phyloP scores from a whole-genome alignment of 805 yeast species.

The Schwanniomyces vanrijiae region DNA sequence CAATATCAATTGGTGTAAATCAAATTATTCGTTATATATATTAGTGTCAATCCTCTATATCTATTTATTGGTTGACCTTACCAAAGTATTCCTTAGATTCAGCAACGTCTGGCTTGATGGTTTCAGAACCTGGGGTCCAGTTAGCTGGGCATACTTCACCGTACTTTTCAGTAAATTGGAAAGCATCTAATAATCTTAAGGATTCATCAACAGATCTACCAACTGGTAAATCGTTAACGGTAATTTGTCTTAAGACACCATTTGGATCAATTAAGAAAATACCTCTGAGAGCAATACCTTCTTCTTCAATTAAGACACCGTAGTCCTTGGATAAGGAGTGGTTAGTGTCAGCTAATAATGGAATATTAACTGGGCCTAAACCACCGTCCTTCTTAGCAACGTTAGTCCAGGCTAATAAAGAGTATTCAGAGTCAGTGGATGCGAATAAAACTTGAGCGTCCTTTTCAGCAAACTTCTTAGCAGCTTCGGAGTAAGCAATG shows the following conservation, averaged over 20 bases:
- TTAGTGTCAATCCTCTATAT: not conserved
- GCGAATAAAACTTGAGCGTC: slow-evolving; percentile 91
- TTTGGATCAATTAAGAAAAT: slow-evolving; percentile 96
- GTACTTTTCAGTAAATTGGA: slow-evolving; percentile 98
- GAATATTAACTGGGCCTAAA: slow-evolving; percentile 91
- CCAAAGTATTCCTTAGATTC: slow-evolving; percentile 89
- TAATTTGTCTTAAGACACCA: slow-evolving; percentile 92
- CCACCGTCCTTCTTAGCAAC: slow-evolving; percentile 97
- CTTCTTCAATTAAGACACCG: slow-evolving; percentile 97
- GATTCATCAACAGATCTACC: slow-evolving; percentile 99
- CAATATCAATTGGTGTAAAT: not conserved
- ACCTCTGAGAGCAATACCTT: slow-evolving; percentile 97
- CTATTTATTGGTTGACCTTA: slow-evolving; percentile 62
- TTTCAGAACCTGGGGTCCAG: slow-evolving; percentile 88
- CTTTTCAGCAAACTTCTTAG: slow-evolving; percentile 81
- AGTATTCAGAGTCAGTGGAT: slow-evolving; percentile 97
- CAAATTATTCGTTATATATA: not conserved
- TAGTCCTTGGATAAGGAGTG: slow-evolving; percentile 92
- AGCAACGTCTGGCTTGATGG: slow-evolving; percentile 80
- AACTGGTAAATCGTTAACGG: slow-evolving; percentile 98
- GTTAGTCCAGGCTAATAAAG: slow-evolving; percentile 97
- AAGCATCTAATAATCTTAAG: slow-evolving; percentile 95
- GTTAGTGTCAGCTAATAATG: slow-evolving; percentile 95
- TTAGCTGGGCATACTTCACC: slow-evolving; percentile 99
- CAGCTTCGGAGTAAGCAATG: slow-evolving; percentile 97